Evolutionary conservation across 2,329 filamentous ascomycete species (phyloP), one percentile per base, ranked within the genome.

Genomic region (Kalmusia sp.): DNA sequence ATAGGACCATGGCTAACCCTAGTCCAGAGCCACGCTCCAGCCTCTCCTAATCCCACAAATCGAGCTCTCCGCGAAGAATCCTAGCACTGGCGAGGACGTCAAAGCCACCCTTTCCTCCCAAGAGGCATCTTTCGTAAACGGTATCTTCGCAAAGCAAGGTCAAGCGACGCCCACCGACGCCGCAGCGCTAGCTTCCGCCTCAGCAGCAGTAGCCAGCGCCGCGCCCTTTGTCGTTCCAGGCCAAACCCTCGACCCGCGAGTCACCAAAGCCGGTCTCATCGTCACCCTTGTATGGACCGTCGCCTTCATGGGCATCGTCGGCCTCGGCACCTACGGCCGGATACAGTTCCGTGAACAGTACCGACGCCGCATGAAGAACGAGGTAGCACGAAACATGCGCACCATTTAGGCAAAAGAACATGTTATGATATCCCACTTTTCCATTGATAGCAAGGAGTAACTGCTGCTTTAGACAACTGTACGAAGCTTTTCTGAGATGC

Each of bases 101-200:
- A 82, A 77, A 64, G 88, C 88, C 44, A 86, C 84, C 28, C 83
- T 92, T 45, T 87, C 87, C 8, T 82, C 84, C 54, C 87, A 88
- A 72, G 87, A 91, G 70, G 88, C 89, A 14, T 82, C 84, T 6
- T 92, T 92, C 62, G 82, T 91, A 33, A 84, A 83, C 12, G 89
- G 89, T 46, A 82, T 89, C 63, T 92, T 92, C 73, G 84, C 87
- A 49, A 75, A 81, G 44, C 77, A 83, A 50, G 76, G 83, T 12
- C 54, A 81, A 64, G 72, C 82, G 64, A 86, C 84, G 53, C 66
- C 63, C 27, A 65, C 61, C 45, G 62, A 68, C 58, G 82, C 80
- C 12, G 79, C 83, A 9, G 67, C 70, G 3, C 59, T 67, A 8
- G 65, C 74, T 6, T 72, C 73, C 22, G 71, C 73, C 25, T 69